A percentile compares a stretch with the other conserved stretches of the same genome.
Evolutionary conservation across 208 protist species (phyloP).

Genomic region (Lotmaria passim): DNA sequence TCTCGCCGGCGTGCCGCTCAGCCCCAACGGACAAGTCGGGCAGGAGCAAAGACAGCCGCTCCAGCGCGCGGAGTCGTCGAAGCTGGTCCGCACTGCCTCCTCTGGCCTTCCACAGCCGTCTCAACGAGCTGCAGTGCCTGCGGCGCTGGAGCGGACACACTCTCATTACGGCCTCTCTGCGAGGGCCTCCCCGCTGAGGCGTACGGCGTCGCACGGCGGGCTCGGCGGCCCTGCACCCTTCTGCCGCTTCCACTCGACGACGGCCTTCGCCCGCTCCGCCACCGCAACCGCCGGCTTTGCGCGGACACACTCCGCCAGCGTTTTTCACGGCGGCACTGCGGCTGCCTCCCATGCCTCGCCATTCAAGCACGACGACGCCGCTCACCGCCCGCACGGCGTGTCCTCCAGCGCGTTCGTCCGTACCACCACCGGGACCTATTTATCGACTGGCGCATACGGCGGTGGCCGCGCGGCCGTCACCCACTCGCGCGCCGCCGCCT

Average conservation of each 20-base stretch:
- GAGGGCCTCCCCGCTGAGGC: conserved; percentile 26
- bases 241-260: conserved; percentile 11
- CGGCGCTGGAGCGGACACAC: conserved; percentile 25
- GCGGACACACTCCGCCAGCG: neutral
- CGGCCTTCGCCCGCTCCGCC: conserved; percentile 21
- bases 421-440: conserved; percentile 36
- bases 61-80: conserved; percentile 28
- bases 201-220: conserved; percentile 27
- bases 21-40: neutral
- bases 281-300: conserved; percentile 26
- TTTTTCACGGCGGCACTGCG: neutral
- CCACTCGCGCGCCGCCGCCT: neutral
- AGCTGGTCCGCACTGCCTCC: neutral
- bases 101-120: neutral
- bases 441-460: neutral
- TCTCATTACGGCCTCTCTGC: neutral
- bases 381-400: neutral
- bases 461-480: neutral
- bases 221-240: conserved; percentile 16
- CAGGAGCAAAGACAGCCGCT: too few relatives aligned
- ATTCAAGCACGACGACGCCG: neutral
- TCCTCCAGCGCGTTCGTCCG: conserved; percentile 23
- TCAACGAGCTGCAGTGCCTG: neutral
- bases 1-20: neutral
- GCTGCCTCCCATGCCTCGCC: neutral